Evolutionary conservation across 352 stramenopile genomes (phyloP), one percentile per base, ranked within the genome.

Genomic region (Globisporangium paroecandrum): DNA sequence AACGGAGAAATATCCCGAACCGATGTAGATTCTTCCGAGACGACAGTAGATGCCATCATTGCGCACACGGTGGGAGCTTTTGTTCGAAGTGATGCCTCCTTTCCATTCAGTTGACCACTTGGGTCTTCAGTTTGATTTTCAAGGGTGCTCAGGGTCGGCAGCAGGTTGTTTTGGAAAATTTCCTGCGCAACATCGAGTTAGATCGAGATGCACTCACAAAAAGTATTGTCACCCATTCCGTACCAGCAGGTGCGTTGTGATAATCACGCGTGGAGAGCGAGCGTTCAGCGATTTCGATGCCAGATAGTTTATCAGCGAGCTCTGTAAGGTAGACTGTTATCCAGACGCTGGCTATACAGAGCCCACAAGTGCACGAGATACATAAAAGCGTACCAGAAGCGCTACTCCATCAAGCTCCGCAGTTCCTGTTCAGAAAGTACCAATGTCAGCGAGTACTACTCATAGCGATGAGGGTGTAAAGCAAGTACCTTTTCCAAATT

Each of bases 231-330:
- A 62, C 20, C 6, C 9, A 61, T 10, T 22, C 20, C 64, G 27
- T 72, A 95, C 89, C 76, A 95, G 66, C 24, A 94, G 81, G 53
- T 96, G 89, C 8, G 89, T 95, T 0, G 89, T 95, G 29, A 96
- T 69, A 22, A 96, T 68, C 49, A 91, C 86, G 13, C 83, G 76
- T 12, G 85, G 87, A 57, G 72, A 77, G 12, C 69, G 70, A 6
- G 32, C 29, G 46, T 59, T 60, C 8, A 73, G 68, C 25, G 72
- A 62, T 47, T 72, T 72, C 12, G 63, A 77, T 25, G 73, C 76
- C 6, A 95, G 69, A 58, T 91, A 75, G 57, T 90, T 89, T 54
- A 96, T 83, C 24, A 79, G 55, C 13, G 82, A 70, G 22, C 73
- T 81, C 82, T 90, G 36, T 59, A 68, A 25, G 64, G 72, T 56